phyloP scores from a whole-genome alignment of 495 filamentous ascomycete species.

The Bathelium albidoporum region DNA sequence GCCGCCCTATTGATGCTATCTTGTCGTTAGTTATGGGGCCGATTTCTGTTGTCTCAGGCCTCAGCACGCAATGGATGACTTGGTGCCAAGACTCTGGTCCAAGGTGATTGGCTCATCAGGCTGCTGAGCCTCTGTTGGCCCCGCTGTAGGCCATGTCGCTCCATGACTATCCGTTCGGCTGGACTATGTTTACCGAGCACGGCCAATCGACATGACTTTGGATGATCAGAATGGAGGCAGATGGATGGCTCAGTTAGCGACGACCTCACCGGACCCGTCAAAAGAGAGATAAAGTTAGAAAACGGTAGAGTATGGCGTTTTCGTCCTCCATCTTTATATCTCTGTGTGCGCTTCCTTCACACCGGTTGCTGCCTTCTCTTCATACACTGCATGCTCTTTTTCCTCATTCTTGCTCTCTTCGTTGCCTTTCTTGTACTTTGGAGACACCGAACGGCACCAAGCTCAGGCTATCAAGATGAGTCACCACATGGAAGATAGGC shows the following conservation, averaged over 20 bases:
- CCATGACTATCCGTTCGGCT: not conserved
- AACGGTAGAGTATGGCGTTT: not conserved
- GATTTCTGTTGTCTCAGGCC: not conserved
- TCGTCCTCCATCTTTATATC: not conserved
- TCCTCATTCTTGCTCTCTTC: conserved; percentile 2
- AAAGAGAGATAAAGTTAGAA: not conserved
- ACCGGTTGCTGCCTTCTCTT: not conserved
- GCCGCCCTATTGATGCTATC: not conserved
- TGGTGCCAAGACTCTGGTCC: not conserved
- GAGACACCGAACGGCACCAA: not conserved
- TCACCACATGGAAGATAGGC: conserved; percentile 7
- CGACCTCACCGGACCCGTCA: not conserved
- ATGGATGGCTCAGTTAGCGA: not conserved
- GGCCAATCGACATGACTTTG: not conserved
- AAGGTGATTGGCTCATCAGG: not conserved
- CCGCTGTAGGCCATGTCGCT: not conserved
- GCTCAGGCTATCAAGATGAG: not conserved
- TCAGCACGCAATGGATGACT: not conserved
- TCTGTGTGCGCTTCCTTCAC: not conserved
- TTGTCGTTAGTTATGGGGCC: not conserved
- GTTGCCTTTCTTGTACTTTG: not conserved
- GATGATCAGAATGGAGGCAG: not conserved
- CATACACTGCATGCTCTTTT: not conserved
- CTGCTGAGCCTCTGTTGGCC: not conserved
- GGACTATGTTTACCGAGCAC: not conserved